Conservation (phyloP, 2,329 filamentous ascomycete species). For the Colletotrichum sansevieriae region DNA sequence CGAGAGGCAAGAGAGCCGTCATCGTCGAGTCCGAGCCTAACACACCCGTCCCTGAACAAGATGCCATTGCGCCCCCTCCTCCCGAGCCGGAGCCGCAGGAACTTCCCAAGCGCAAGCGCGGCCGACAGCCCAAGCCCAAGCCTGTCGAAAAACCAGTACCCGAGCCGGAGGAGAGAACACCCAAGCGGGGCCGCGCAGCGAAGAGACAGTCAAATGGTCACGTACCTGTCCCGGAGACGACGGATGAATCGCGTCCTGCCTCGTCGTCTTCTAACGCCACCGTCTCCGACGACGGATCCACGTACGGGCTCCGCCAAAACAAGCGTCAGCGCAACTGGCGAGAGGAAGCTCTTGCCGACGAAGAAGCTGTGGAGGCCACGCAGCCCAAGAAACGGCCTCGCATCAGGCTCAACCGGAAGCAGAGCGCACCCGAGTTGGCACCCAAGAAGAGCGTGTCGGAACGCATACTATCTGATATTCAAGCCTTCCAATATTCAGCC, state of each 20-base stretch:
- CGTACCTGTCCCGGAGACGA: conserved; percentile 42
- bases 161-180: conserved; percentile 20
- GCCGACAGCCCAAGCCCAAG: conserved; percentile 37
- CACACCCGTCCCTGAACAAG: conserved; percentile 32
- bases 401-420: conserved; percentile 40
- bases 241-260: conserved; percentile 64
- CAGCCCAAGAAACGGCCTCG: conserved; percentile 51
- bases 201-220: conserved; percentile 38
- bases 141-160: conserved; percentile 25
- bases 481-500: conserved; percentile 17
- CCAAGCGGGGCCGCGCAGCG: conserved; percentile 37
- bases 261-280: conserved; percentile 67
- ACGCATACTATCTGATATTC: conserved; percentile 31
- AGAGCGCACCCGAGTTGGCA: conserved; percentile 26
- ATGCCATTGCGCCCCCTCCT: conserved; percentile 31
- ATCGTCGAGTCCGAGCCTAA: conserved; percentile 37
- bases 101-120: conserved; percentile 40
- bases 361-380: conserved; percentile 51
- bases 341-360: conserved; percentile 60
- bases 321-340: conserved; percentile 68
- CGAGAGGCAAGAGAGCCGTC: conserved; percentile 31
- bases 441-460: conserved; percentile 24
- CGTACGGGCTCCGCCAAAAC: conserved; percentile 39
- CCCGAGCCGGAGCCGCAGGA: conserved; percentile 34
- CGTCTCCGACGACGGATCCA: conserved; percentile 44